phyloP scores from a whole-genome alignment of 768 basidiomycete genomes.

The Mycena rebaudengoi region DNA sequence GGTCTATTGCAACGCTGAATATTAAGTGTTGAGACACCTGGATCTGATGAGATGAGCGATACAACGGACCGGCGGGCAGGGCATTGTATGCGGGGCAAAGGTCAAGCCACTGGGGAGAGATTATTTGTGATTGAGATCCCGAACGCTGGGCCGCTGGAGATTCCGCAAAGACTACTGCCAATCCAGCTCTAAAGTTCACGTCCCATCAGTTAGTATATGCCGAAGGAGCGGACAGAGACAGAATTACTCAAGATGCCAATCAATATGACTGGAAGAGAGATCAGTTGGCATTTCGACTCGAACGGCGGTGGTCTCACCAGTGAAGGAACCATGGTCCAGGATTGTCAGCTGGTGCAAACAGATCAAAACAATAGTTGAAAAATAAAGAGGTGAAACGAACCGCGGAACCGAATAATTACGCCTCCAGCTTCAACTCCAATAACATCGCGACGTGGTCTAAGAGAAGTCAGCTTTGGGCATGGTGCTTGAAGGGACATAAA shows the following conservation, averaged over 20 bases:
- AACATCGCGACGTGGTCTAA: constrained; percentile 36
- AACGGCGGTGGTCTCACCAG: constrained; percentile 29
- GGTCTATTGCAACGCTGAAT: too few species aligned
- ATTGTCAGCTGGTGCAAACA: constrained; percentile 70
- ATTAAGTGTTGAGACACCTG: too few species aligned
- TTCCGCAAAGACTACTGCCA: constrained; percentile 50
- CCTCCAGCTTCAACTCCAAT: constrained; percentile 16
- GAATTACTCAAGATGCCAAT: constrained; percentile 36
- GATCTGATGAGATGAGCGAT: too few species aligned
- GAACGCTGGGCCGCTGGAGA: constrained; percentile 36
- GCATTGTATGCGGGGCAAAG: constrained; percentile 19
- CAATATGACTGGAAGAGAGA: background rate
- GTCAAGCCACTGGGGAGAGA: constrained; percentile 26
- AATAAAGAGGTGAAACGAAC: too few species aligned
- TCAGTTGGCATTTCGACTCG: background rate
- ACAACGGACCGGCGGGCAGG: background rate
- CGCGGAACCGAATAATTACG: constrained; percentile 5
- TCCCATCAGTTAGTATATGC: background rate
- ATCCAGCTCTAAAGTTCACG: constrained; percentile 34
- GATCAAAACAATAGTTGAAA: too few species aligned
- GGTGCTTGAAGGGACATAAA: too few species aligned
- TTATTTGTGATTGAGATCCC: constrained; percentile 34
- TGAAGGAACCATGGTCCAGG: constrained; percentile 62
- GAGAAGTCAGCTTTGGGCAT: too few species aligned
- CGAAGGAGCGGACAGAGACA: background rate